Evolutionary conservation across 768 basidiomycete genomes (phyloP), one percentile per base, ranked within the genome.

Genomic region (Phanerodontia chrysosporium): DNA sequence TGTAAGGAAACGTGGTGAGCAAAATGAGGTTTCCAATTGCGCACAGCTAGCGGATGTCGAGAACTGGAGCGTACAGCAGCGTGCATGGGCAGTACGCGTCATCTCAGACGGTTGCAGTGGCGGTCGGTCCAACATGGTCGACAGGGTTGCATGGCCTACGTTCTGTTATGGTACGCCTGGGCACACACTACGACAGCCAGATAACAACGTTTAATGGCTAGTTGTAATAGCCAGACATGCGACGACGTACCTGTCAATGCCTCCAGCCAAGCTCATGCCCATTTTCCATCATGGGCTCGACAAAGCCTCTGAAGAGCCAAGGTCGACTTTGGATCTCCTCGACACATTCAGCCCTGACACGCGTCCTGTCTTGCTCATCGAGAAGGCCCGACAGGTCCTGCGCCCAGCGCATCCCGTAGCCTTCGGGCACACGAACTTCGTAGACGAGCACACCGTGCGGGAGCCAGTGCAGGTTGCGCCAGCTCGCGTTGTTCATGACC

Each of bases 371-470:
- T 1, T 58, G 65, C 9, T 63, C 54, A 48, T 51, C 48, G 1
- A 44, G 18, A 56, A 32, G 42, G 56, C 51, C 28, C 44, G 36
- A 25, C 29, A 69, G 70, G 67, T 83, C 76, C 66, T 80, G 83
- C 1, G 83, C 80, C 85, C 85, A 86, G 13, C 85, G 74, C 83
- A 86, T 83, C 0, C 85, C 85, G 71, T 86, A 87, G 0, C 85
- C 85, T 57, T 82, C 83, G 4, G 70, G 63, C 22, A 85, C 80
- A 57, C 85, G 73, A 7, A 78, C 76, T 64, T 87, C 85, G 64
- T 86, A 87, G 27, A 86, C 83, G 58, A 87, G 67, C 18, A 86
- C 73, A 44, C 76, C 73, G 64, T 85, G 84, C 2, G 86, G 84
- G 2, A 87, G 67, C 83, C 83, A 85, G 65, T 87, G 86, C 36